phyloP scores from a whole-genome alignment of 2,329 filamentous ascomycete genomes.

The Daldinia sp. region DNA sequence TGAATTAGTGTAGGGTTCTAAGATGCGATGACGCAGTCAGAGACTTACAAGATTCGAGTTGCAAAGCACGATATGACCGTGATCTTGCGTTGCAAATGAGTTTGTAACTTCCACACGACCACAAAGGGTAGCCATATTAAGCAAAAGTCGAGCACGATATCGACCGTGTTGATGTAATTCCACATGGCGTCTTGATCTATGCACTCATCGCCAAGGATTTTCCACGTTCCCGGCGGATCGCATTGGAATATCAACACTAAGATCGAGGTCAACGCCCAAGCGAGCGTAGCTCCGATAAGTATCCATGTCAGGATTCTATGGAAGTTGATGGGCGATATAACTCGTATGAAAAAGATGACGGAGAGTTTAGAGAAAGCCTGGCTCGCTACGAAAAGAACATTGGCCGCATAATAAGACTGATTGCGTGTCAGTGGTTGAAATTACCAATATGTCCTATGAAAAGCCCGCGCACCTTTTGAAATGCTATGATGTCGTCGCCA shows the following conservation, averaged over 20 bases:
- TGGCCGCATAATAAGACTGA: constrained; percentile 22
- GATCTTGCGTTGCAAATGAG: constrained; percentile 15
- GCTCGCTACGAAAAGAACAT: constrained; percentile 26
- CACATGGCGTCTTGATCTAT: constrained; percentile 17
- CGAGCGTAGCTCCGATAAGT: constrained; percentile 15
- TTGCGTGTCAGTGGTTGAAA: constrained; percentile 2
- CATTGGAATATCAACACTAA: constrained; percentile 16
- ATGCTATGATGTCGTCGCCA: constrained; percentile 12
- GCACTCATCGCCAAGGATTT: constrained; percentile 14
- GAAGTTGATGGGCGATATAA: constrained; percentile 16
- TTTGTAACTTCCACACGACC: constrained; percentile 27
- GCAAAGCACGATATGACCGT: constrained; percentile 28
- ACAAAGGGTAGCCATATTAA: constrained; percentile 27
- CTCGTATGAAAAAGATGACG: constrained; percentile 27
- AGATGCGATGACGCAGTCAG: not conserved
- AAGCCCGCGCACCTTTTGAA: constrained; percentile 18
- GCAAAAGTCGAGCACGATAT: constrained; percentile 24
- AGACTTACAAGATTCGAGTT: constrained; percentile 31
- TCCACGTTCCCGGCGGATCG: constrained; percentile 17
- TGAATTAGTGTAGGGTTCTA: not conserved
- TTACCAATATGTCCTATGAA: not conserved
- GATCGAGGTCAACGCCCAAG: constrained; percentile 17
- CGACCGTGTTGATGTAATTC: constrained; percentile 24
- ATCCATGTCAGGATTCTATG: constrained; percentile 17
- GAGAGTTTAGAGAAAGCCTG: constrained; percentile 25